These are phyloP conservation scores for Aphanoascus verrucosus DNA, from an alignment of 2,329 filamentous ascomycete species.

Conservation along the genomic window DNA sequence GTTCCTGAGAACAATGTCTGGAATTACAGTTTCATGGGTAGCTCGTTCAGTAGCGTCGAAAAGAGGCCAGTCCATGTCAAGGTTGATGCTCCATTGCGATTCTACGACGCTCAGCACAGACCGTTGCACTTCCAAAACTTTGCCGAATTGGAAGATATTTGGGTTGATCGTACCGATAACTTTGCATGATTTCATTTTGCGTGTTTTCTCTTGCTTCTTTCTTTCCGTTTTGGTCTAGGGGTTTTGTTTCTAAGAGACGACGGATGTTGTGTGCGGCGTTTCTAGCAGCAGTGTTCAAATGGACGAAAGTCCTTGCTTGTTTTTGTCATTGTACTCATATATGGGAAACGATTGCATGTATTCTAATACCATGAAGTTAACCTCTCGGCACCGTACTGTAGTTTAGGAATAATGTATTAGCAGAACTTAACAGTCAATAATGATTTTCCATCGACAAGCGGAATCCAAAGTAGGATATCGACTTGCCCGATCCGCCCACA, in stretches of 20 bases:
- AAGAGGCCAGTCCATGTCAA: slow-evolving; percentile 88
- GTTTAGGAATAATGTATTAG: background rate
- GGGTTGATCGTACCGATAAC: slow-evolving; percentile 85
- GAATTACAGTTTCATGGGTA: slow-evolving; percentile 99
- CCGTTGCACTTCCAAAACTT: slow-evolving; percentile 96
- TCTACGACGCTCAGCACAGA: slow-evolving; percentile 86
- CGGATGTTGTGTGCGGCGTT: background rate
- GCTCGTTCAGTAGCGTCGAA: slow-evolving; percentile 72
- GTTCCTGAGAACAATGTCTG: slow-evolving; percentile 81
- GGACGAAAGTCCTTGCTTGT: too few relatives aligned
- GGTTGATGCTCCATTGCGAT: slow-evolving; percentile 79
- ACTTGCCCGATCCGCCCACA: too few relatives aligned
- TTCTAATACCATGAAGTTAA: slow-evolving; percentile 1
- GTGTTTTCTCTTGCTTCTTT: slow-evolving; percentile 14
- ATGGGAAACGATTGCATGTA: background rate
- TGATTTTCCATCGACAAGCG: too few relatives aligned
- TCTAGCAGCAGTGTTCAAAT: background rate
- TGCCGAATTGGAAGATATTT: slow-evolving; percentile 91
- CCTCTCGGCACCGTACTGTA: background rate
- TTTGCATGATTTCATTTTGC: slow-evolving; percentile 65
- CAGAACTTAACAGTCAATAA: background rate
- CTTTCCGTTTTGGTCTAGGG: slow-evolving; percentile 8
- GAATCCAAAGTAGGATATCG: too few relatives aligned
- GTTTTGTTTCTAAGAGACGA: background rate
- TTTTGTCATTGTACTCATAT: too few relatives aligned